Evolutionary conservation across 1,284 basidiomycete species (phyloP).

Genomic region (Trichosporon ovoides): DNA sequence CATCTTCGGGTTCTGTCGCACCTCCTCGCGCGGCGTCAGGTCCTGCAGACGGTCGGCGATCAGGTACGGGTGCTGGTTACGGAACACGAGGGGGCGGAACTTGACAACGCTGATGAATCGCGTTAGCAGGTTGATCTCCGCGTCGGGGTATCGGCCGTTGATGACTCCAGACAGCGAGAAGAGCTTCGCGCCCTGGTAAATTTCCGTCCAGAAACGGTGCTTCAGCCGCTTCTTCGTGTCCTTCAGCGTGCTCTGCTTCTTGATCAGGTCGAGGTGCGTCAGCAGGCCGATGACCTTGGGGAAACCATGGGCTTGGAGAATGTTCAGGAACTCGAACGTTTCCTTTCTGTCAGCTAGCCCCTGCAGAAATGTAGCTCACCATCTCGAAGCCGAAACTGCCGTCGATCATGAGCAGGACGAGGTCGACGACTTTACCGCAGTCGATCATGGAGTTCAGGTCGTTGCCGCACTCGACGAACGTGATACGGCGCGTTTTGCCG

Average conservation of each 20-base stretch:
- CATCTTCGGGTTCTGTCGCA: slow-evolving; percentile 73
- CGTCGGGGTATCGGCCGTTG: slow-evolving; percentile 96
- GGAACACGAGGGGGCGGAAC: slow-evolving; percentile 93
- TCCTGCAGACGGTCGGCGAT: slow-evolving; percentile 96
- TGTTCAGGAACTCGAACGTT: slow-evolving; percentile 97
- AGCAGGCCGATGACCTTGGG: slow-evolving; percentile 97
- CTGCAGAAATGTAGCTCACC: slow-evolving; percentile 56
- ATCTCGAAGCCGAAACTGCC: slow-evolving; percentile 98
- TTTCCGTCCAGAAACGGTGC: slow-evolving; percentile 99
- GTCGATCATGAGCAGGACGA: slow-evolving; percentile 95
- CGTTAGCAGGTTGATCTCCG: slow-evolving; percentile 90
- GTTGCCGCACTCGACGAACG: slow-evolving; percentile 96
- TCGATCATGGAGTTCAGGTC: slow-evolving; percentile 98
- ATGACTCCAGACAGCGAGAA: slow-evolving; percentile 97
- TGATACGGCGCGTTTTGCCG: slow-evolving; percentile 83
- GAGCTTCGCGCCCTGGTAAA: slow-evolving; percentile 98
- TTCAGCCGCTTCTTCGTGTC: slow-evolving; percentile 93
- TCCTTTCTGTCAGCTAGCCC: slow-evolving; percentile 57
- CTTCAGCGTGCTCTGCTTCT: slow-evolving; percentile 80
- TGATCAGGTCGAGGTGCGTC: slow-evolving; percentile 94
- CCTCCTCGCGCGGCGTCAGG: slow-evolving; percentile 78
- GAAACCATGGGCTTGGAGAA: slow-evolving; percentile 94
- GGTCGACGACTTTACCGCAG: slow-evolving; percentile 90
- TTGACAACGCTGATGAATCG: slow-evolving; percentile 98
- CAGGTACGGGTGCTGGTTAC: slow-evolving; percentile 90